Evolutionary conservation across 148 eudicot genomes (phyloP).

Genomic region (Nepenthes mirabilis): DNA sequence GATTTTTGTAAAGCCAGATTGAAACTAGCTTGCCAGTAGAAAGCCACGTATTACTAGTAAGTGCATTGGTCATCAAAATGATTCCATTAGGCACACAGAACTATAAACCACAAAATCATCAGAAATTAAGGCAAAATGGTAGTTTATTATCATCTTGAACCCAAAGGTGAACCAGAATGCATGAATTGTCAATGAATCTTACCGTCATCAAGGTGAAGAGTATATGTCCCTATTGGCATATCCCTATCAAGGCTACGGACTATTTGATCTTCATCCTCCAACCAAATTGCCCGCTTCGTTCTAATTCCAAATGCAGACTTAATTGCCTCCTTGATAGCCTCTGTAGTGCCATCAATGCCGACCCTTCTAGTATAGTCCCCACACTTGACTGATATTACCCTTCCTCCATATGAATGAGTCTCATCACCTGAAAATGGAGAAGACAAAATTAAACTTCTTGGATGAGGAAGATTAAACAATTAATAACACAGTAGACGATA

Average conservation of each 20-base stretch:
- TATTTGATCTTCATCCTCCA: constrained; percentile 77
- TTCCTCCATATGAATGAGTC: constrained; percentile 42
- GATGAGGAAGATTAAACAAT: too few species aligned
- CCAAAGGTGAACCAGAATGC: not conserved
- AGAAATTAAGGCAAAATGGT: not conserved
- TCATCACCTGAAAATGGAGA: constrained; percentile 34
- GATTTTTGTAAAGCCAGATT: too few species aligned
- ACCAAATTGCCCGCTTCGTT: constrained; percentile 80
- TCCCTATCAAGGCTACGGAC: constrained; percentile 69
- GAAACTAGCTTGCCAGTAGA: too few species aligned
- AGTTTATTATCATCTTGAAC: too few species aligned
- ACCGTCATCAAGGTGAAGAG: constrained; percentile 87
- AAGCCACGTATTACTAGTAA: too few species aligned
- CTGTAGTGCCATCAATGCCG: constrained; percentile 68
- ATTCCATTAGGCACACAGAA: too few species aligned
- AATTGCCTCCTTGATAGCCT: constrained; percentile 78
- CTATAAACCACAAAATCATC: too few species aligned
- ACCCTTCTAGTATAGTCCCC: constrained; percentile 61
- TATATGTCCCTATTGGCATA: constrained; percentile 68
- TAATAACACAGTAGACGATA: too few species aligned
- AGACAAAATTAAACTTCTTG: not conserved
- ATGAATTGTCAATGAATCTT: not conserved
- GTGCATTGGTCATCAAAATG: too few species aligned
- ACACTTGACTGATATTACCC: constrained; percentile 70
- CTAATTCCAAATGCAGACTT: constrained; percentile 71